Evolutionary conservation across 129 eudicot genomes (phyloP).

Genomic region (Flaveria sonorensis): DNA sequence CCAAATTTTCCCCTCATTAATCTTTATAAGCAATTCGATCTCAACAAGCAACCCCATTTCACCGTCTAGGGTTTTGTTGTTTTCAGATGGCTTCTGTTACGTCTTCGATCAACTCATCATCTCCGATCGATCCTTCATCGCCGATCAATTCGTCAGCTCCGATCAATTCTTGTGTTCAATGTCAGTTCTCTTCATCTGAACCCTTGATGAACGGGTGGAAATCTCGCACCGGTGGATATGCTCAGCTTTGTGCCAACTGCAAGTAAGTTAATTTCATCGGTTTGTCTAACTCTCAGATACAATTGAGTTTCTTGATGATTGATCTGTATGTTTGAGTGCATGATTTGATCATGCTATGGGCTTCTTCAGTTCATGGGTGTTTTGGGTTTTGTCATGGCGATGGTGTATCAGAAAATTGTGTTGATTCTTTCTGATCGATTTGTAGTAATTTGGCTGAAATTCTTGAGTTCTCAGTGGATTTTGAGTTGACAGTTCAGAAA

Average conservation of each 20-base stretch:
- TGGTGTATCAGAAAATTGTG: too few species aligned
- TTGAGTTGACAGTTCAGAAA: background rate
- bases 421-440: background rate
- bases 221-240: conserved; percentile 35
- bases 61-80: conserved; percentile 32
- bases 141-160: conserved; percentile 34
- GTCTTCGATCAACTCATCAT: conserved; percentile 4
- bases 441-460: background rate
- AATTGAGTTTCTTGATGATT: background rate
- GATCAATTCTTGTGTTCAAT: conserved; percentile 39
- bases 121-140: conserved; percentile 27
- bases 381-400: too few species aligned
- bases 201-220: conserved; percentile 52
- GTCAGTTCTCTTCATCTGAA: conserved; percentile 39
- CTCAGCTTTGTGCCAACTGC: conserved; percentile 61
- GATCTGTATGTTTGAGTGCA: too few species aligned
- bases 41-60: background rate
- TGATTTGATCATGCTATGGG: too few species aligned
- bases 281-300: background rate
- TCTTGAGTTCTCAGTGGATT: too few species aligned
- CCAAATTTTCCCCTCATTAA: background rate
- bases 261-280: conserved; percentile 30
- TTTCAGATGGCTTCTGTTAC: conserved; percentile 31
- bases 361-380: too few species aligned
- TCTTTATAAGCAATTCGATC: background rate